phyloP scores from a whole-genome alignment of 2,329 filamentous ascomycete genomes.

The Shiraia sp. region DNA sequence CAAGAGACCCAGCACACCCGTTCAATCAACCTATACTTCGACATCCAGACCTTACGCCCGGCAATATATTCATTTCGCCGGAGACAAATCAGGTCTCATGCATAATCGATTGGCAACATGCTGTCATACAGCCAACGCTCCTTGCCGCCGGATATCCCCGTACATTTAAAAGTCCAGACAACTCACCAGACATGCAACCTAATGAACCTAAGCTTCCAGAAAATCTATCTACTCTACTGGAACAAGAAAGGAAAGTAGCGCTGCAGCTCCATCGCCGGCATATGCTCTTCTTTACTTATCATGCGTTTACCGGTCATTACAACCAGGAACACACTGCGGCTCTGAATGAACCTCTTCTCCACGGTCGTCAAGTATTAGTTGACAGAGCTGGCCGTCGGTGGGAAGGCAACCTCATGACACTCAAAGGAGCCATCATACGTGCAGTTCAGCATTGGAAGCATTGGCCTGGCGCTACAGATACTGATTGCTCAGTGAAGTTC shows the following conservation, averaged over 20 bases:
- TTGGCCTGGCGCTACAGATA: slow-evolving; percentile 12
- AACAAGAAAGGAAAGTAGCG: slow-evolving; percentile 7
- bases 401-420: slow-evolving; percentile 17
- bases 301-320: slow-evolving; percentile 11
- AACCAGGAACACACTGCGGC: slow-evolving; percentile 14
- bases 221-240: slow-evolving; percentile 7
- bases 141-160: slow-evolving; percentile 15
- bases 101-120: slow-evolving; percentile 19
- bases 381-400: slow-evolving; percentile 17
- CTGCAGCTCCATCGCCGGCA: slow-evolving; percentile 14
- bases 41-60: slow-evolving; percentile 16
- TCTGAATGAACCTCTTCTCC: slow-evolving; percentile 15
- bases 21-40: slow-evolving; percentile 17
- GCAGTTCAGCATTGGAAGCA: slow-evolving; percentile 11
- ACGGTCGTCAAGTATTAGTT: slow-evolving; percentile 17
- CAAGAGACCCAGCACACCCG: slow-evolving; percentile 11
- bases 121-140: slow-evolving; percentile 14
- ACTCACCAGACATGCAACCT: slow-evolving; percentile 7
- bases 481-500: slow-evolving; percentile 12
- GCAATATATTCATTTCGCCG: slow-evolving; percentile 17
- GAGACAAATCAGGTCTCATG: slow-evolving; percentile 12
- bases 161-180: slow-evolving; percentile 16
- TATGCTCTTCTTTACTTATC: slow-evolving; percentile 15
- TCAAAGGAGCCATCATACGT: slow-evolving; percentile 17
- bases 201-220: slow-evolving; percentile 13